Base-by-base conservation (phyloP, 495 filamentous ascomycete genomes). In the Podospora australis region DNA sequence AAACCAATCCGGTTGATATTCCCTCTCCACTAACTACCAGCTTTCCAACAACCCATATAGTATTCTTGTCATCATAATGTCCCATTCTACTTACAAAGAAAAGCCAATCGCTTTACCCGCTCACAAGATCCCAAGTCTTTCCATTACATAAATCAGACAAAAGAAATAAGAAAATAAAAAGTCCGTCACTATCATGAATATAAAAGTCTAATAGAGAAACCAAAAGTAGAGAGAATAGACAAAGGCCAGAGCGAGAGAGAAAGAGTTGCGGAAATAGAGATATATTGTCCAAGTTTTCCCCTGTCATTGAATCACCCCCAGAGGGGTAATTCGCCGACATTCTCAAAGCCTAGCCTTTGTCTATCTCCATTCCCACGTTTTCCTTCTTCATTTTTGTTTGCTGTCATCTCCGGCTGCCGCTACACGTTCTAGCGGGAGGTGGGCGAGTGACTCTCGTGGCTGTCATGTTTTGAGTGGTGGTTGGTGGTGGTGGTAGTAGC, bases 1-100 rank as follows among this genome's bases (percentile, higher is more conserved):
- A 46, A 54, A 54, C 41, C 52, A 54, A 54, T 47, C 52, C 52
- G 42, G 52, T 54, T 54, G 52, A 54, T 50, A 54, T 54, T 48
- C 52, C 29, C 29, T 16, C 32, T 24, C 9, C 39, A 44, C 22
- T 16, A 20, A 38, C 25, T 32, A 20, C 35, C 40, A 43, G 40
- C 40, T 43, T 43, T 26, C 38, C 26, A 25, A n/a, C n/a, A n/a
- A n/a, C n/a, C n/a, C n/a, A n/a, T n/a, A n/a, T n/a, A n/a, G n/a
- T n/a, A n/a, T n/a, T n/a, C n/a, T n/a, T n/a, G n/a, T n/a, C n/a
- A n/a, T n/a, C n/a, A n/a, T n/a, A n/a, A n/a, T n/a, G n/a, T n/a
- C n/a, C n/a, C n/a, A n/a, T n/a, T n/a, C n/a, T n/a, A n/a, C n/a
- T n/a, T n/a, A n/a, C n/a, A n/a, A n/a, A n/a, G n/a, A n/a, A n/a